Conservation (phyloP, 495 filamentous ascomycete genomes). For the Daldinia bambusicola region DNA sequence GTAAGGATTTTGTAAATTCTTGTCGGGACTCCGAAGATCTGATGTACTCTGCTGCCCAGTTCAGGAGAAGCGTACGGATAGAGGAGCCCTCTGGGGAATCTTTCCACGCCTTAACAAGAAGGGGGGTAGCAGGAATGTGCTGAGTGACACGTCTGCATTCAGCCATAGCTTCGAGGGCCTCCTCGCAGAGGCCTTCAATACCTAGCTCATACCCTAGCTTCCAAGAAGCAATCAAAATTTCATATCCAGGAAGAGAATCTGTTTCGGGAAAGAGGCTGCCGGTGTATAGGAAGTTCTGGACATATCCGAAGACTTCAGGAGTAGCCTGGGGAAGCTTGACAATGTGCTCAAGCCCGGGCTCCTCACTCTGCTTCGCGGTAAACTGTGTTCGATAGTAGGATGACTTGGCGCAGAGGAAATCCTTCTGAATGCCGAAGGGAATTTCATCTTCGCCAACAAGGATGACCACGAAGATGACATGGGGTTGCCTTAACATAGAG, state of each 20-base stretch:
- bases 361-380: slow-evolving; percentile 38
- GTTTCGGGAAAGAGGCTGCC: slow-evolving; percentile 54
- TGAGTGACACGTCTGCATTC: slow-evolving; percentile 60
- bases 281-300: slow-evolving; percentile 64
- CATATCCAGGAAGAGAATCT: slow-evolving; percentile 57
- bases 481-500: slow-evolving; percentile 54
- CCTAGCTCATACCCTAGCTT: slow-evolving; percentile 61
- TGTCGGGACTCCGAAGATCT: slow-evolving; percentile 59
- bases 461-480: slow-evolving; percentile 63
- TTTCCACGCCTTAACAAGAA: slow-evolving; percentile 64
- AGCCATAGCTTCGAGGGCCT: slow-evolving; percentile 62
- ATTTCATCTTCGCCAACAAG: slow-evolving; percentile 60
- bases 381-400: slow-evolving; percentile 58
- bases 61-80: slow-evolving; percentile 62
- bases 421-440: slow-evolving; percentile 66
- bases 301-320: slow-evolving; percentile 59
- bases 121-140: slow-evolving; percentile 61
- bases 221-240: slow-evolving; percentile 62
- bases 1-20: slow-evolving; percentile 63
- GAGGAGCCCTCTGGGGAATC: slow-evolving; percentile 65
- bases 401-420: slow-evolving; percentile 63
- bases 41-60: slow-evolving; percentile 68
- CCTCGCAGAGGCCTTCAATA: slow-evolving; percentile 63
- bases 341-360: slow-evolving; percentile 53
- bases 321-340: slow-evolving; percentile 59